These are phyloP conservation scores for Draba incana DNA, from an alignment of 345 rosid species.

Conservation along the genomic window DNA sequence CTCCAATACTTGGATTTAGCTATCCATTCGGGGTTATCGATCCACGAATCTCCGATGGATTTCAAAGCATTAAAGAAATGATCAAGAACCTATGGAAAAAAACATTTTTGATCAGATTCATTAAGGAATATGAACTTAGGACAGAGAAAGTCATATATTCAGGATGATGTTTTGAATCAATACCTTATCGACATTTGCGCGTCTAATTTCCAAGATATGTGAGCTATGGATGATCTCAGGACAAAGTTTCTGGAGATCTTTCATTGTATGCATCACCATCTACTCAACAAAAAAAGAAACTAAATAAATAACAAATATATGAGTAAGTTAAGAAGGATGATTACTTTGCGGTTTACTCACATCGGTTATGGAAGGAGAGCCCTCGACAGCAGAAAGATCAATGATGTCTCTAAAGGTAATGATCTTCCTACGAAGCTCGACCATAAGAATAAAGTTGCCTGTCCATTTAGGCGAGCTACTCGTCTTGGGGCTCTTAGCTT, in stretches of 20 bases:
- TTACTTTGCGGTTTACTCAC: conserved; percentile 39
- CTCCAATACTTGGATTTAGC: conserved; percentile 50
- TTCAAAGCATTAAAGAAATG: conserved; percentile 56
- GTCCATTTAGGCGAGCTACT: conserved; percentile 45
- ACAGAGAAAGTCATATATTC: not conserved
- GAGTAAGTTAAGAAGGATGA: not conserved
- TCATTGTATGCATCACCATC: conserved; percentile 69
- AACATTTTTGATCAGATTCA: conserved; percentile 14
- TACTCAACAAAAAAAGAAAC: conserved; percentile 36
- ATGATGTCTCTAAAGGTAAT: conserved; percentile 64
- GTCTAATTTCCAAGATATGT: conserved; percentile 50
- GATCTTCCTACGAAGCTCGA: conserved; percentile 72
- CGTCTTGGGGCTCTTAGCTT: conserved; percentile 39
- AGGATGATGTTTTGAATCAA: not conserved
- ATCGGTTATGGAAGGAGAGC: conserved; percentile 54
- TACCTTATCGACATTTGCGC: conserved; percentile 59
- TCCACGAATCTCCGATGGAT: conserved; percentile 74
- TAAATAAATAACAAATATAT: not conserved
- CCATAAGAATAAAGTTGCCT: conserved; percentile 52
- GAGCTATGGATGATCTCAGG: conserved; percentile 60
- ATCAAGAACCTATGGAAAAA: conserved; percentile 50
- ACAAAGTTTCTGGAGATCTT: conserved; percentile 61
- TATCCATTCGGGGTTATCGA: conserved; percentile 51
- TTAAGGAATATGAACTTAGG: conserved; percentile 7
- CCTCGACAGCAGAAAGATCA: conserved; percentile 60